Evolutionary conservation across 1,139 yeast genomes (phyloP), one percentile per base, ranked within the genome.

Genomic region (Kodamaea plutei): DNA sequence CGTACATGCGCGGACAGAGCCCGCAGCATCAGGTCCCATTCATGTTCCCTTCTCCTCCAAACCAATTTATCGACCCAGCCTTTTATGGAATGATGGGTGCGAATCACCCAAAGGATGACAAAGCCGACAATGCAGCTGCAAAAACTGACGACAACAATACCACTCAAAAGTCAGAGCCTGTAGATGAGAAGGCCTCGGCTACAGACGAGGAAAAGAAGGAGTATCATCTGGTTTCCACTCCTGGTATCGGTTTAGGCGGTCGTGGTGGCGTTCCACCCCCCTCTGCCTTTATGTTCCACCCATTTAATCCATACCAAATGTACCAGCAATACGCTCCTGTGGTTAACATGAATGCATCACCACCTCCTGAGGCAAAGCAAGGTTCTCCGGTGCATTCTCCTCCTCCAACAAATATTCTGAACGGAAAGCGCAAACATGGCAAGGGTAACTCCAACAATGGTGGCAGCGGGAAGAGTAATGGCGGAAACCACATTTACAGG

Each of bases 401-500:
- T n/a, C 36, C 38, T 6, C 29, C 38, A 15, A 26, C 28, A 2
- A 21, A 26, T 9, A n/a, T 13, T 9, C 28, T 31, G 7, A n/a
- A 30, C 12, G 31, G 34, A 2, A 31, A 37, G 14, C 37, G 38
- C n/a, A 39, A 38, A 16, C 20, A 29, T 11, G 25, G 20, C 4
- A 30, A 28, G n/a, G 26, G 24, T 12, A 23, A 23, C 8, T 37
- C 32, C 4, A 29, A 30, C 25, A 15, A 17, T 10, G 28, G 30
- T 11, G 26, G 39, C 40, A 48, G 31, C 58, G 42, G 41, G 10
- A 37, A 34, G 6, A 26, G 39, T 6, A 42, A 39, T 18, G 56
- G 60, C 6, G 54, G 54, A 12, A 61, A 58, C 36, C 73, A 73
- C 47, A 79, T 79, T 34, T 76, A 79, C 41, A 67, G 94, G 41